phyloP scores from a whole-genome alignment of 164 flowering plant genomes.

The Stephania japonica region DNA sequence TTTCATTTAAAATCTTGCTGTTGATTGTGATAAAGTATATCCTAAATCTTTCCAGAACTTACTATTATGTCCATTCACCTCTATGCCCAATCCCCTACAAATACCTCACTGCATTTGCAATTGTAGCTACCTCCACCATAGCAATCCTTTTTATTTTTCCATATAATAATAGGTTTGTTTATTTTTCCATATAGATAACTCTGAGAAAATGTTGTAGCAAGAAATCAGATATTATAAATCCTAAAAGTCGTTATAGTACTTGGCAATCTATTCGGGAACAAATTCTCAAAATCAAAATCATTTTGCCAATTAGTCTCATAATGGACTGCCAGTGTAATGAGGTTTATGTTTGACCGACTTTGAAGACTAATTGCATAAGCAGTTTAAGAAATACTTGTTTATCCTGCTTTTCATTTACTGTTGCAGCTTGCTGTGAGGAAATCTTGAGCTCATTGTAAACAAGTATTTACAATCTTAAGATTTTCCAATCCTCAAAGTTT shows the following conservation, averaged over 20 bases:
- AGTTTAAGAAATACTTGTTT: background rate
- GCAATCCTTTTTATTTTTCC: background rate
- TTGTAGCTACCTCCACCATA: background rate
- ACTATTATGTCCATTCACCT: background rate
- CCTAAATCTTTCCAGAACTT: background rate
- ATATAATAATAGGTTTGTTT: background rate
- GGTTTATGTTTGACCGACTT: background rate
- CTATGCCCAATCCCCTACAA: background rate
- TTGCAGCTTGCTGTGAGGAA: slow-evolving; percentile 1
- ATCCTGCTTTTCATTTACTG: background rate
- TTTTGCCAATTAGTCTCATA: background rate
- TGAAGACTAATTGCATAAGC: background rate
- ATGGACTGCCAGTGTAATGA: background rate
- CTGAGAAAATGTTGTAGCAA: background rate
- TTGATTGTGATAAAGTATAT: too few relatives aligned
- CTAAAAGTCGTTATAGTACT: background rate
- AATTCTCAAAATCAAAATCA: background rate
- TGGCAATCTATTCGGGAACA: background rate
- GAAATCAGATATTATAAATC: background rate
- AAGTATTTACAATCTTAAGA: slow-evolving; percentile 2
- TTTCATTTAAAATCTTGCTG: too few relatives aligned
- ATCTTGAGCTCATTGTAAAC: background rate
- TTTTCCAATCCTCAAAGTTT: background rate
- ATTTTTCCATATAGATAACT: background rate
- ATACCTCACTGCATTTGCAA: background rate